Base-by-base conservation (phyloP, 495 filamentous ascomycete genomes). In the Xylona heveae region DNA sequence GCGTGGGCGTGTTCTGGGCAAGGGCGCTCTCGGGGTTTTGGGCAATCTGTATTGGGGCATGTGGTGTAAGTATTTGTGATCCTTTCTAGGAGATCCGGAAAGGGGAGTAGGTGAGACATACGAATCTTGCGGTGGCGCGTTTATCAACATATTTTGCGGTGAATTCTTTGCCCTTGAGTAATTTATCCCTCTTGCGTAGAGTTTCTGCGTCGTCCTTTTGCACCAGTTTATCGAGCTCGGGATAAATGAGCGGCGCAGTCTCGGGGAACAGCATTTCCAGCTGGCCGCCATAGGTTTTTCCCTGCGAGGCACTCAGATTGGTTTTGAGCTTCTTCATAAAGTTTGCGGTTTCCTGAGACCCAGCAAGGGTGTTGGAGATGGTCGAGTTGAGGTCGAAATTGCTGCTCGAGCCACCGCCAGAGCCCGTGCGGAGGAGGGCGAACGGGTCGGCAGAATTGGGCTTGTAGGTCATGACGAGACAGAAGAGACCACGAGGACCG, bases 401-500 rank as follows among this genome's bases (percentile, higher is more conserved):
- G n/a, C n/a, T n/a, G n/a, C n/a, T n/a, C n/a, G n/a, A n/a, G n/a
- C n/a, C n/a, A n/a, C n/a, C n/a, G n/a, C n/a, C n/a, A n/a, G n/a
- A n/a, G n/a, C 43, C 3, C 41, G 25, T 8, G 43, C 43, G 5
- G 41, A 41, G n/a, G n/a, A n/a, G 31, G 30, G 30, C 27, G 23
- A 33, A 24, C 4, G 54, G 41, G 2, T 42, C 30, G 3, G 41
- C 28, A 0, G 44, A 45, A 7, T 60, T 50, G 1, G 64, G 58
- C 14, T 65, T 60, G 46, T 62, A 71, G 6, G 63, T 64, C 61
- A 75, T 66, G 21, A 75, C 49, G 4, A 74, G 44, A 33, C 59
- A 64, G 44, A 60, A 71, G 0, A 74, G 53, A 5, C 69, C 70
- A 12, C 58, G 62, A 0, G 69, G 69, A 19, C 50, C 52, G 49